Conservation (phyloP, 164 flowering plant genomes). For the Cinnamomum micranthum region DNA sequence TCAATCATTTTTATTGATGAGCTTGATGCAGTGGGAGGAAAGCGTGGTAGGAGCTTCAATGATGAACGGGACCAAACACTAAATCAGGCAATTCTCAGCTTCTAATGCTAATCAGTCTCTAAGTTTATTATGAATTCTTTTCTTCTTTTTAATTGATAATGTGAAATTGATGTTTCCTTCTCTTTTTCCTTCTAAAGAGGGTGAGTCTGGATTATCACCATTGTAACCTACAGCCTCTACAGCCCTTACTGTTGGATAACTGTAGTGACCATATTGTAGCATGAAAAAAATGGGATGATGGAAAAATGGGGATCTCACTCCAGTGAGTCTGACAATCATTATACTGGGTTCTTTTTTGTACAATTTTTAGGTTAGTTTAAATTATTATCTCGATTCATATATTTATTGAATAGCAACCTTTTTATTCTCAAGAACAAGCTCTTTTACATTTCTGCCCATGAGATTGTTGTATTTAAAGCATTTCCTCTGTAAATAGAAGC, state of each 20-base stretch:
- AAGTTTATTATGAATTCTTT: not conserved
- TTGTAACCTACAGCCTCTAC: too few relatives aligned
- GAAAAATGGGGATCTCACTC: too few relatives aligned
- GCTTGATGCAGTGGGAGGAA: constrained; percentile 98
- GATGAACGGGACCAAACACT: constrained; percentile 98
- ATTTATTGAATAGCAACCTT: not conserved
- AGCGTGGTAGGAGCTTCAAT: constrained; percentile 95
- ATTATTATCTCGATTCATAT: too few relatives aligned
- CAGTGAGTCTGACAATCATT: not conserved
- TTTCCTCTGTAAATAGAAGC: not conserved
- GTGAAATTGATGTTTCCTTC: not conserved
- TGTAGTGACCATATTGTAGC: too few relatives aligned
- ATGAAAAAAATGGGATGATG: too few relatives aligned
- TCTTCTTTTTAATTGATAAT: too few relatives aligned
- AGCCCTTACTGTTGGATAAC: too few relatives aligned
- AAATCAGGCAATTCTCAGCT: constrained; percentile 58
- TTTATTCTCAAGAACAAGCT: not conserved
- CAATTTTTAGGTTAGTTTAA: not conserved
- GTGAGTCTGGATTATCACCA: not conserved
- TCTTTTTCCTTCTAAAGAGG: not conserved
- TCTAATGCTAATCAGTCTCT: not conserved
- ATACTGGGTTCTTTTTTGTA: not conserved
- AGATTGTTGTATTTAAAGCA: not conserved
- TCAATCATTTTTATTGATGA: constrained; percentile 97
- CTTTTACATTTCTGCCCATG: not conserved